Conservation (phyloP, 176 grass and related monocot species). For the Oropetium thomaeum region DNA sequence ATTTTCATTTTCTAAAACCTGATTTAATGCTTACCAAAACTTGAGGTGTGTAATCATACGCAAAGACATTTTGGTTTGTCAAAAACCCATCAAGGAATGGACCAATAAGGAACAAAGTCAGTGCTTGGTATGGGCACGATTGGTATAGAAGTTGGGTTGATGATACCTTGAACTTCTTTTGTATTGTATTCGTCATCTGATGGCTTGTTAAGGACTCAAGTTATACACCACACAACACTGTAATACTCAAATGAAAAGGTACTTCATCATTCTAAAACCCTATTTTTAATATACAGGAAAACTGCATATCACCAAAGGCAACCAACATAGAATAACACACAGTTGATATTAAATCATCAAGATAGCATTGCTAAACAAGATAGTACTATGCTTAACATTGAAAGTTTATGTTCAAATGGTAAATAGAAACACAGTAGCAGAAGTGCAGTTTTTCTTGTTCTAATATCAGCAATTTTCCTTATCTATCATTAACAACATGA, state of each 20-base stretch:
- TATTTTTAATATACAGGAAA: neutral
- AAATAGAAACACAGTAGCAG: constrained; percentile 2
- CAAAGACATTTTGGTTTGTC: constrained; percentile 92
- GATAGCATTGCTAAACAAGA: neutral
- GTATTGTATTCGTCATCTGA: constrained; percentile 99
- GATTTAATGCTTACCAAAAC: constrained; percentile 70
- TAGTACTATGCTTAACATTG: neutral
- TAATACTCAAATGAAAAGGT: neutral
- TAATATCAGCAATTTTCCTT: neutral
- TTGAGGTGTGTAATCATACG: constrained; percentile 90
- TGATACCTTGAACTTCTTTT: constrained; percentile 99
- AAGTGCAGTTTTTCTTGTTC: neutral
- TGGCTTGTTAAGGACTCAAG: constrained; percentile 60
- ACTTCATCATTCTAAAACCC: neutral
- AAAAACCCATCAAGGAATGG: constrained; percentile 97
- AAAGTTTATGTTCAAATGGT: neutral
- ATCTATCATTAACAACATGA: constrained; percentile 3
- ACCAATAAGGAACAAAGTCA: constrained; percentile 69
- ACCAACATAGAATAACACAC: neutral
- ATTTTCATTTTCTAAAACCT: neutral
- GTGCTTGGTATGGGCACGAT: constrained; percentile 92
- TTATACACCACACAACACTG: constrained; percentile 14
- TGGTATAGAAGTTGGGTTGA: constrained; percentile 97
- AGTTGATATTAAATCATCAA: neutral
- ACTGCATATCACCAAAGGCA: neutral